Evolutionary conservation across 2,329 filamentous ascomycete species (phyloP).

Genomic region (Neopestalotiopsis sp.): DNA sequence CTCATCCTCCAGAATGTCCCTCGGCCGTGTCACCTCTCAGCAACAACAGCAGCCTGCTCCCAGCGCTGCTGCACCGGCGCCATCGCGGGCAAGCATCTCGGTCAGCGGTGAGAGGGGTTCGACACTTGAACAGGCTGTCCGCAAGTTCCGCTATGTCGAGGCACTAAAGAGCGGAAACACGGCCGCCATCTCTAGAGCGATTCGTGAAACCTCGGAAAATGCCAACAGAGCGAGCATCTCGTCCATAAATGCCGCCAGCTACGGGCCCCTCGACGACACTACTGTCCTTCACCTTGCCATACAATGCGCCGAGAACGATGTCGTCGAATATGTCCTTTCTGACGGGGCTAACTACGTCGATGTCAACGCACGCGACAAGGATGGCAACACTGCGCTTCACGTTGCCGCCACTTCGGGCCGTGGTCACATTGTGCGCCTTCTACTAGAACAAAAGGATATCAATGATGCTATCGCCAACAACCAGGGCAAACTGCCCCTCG

Average conservation of each 20-base stretch:
- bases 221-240: conserved; percentile 62
- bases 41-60: conserved; percentile 13
- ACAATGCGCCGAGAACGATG: conserved; percentile 90
- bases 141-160: conserved; percentile 94
- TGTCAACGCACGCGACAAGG: conserved; percentile 87
- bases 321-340: conserved; percentile 94
- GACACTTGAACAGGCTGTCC: conserved; percentile 89
- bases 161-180: conserved; percentile 90
- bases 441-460: conserved; percentile 82
- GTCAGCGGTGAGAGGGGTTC: conserved; percentile 46
- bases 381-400: conserved; percentile 93
- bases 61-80: conserved; percentile 23
- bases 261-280: conserved; percentile 73
- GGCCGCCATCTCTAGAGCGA: conserved; percentile 84
- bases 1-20: conserved; percentile 20
- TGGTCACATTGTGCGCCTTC: conserved; percentile 77
- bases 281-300: conserved; percentile 92
- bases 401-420: conserved; percentile 85
- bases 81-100: conserved; percentile 38
- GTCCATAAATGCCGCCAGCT: conserved; percentile 50
- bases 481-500: conserved; percentile 83
- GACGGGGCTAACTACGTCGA: conserved; percentile 72
- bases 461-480: conserved; percentile 89
- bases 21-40: conserved; percentile 34
- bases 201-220: conserved; percentile 68